Evolutionary conservation across 2,329 filamentous ascomycete genomes (phyloP), one percentile per base, ranked within the genome.

Genomic region (Hypoxylon sp.): DNA sequence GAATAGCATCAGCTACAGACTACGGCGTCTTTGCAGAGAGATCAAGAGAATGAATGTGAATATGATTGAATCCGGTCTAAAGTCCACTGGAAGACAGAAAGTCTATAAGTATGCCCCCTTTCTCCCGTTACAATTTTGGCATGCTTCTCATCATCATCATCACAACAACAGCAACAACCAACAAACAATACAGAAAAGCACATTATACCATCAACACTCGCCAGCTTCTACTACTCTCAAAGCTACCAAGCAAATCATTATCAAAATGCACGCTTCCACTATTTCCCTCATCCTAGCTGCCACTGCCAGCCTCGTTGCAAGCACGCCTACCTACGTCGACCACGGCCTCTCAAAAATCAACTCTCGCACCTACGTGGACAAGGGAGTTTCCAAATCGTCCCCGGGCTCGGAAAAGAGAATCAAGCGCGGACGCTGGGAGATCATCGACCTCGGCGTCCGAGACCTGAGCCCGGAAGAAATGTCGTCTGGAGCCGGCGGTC

Each of bases 371-470:
- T 24, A 26, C 4, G 38, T 42, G 2, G 38, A 42, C 38, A 17
- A 26, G 2, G 38, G 38, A 1, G 38, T 42, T 3, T 26, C 38
- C 2, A 1, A 24, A 6, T 20, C 18, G 5, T 20, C 15, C 24
- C 23, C 24, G n/a, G 20, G 15, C 41, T 27, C 41, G 8, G 41
- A 43, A 5, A 43, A 43, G 41, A 43, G 29, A 15, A 3, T 7
- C 38, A 43, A 43, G 41, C 23, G 23, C 41, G 24, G 24, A 18
- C 41, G 41, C 41, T 43, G 27, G 24, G 23, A 43, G 24, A 43
- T 43, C 41, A 29, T 43, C 24, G 24, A 43, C 24, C 41, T 43
- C n/a, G 41, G 41, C 13, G 41, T 43, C 7, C 41, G 41, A 2
- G 41, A 43, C 41, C 3, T 43, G n/a, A 27, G 24, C 1, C 41